Conservation (phyloP, 495 filamentous ascomycete species). For the Trichoderma orchidacearum region DNA sequence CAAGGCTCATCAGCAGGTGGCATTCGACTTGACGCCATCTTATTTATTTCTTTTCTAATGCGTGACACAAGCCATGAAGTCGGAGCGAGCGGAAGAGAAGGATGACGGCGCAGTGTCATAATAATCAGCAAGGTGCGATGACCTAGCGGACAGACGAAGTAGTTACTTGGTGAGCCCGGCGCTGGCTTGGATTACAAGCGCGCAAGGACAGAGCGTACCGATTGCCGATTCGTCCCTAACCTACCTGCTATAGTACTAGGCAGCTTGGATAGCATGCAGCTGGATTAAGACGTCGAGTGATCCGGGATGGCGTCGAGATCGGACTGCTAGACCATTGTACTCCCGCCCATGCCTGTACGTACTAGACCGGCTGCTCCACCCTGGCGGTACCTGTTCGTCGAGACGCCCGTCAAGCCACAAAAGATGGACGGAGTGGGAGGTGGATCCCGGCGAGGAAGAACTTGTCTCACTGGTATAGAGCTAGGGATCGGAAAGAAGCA, state of each 20-base stretch:
- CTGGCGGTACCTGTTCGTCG: neutral
- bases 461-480: neutral
- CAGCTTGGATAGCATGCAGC: too few species aligned
- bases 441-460: neutral
- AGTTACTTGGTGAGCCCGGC: too few species aligned
- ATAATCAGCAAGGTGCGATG: too few species aligned
- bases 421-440: neutral
- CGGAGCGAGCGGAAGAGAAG: too few species aligned
- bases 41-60: too few species aligned
- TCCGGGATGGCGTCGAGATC: slow-evolving; percentile 1
- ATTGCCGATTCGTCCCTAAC: too few species aligned
- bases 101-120: too few species aligned
- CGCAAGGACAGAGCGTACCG: too few species aligned
- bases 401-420: neutral
- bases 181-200: too few species aligned
- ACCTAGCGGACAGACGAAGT: too few species aligned
- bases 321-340: neutral
- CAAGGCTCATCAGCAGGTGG: neutral
- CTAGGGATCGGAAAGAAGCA: neutral
- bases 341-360: neutral
- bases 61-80: too few species aligned
- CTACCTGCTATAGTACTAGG: too few species aligned
- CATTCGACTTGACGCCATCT: neutral
- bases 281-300: neutral
- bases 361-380: neutral